phyloP scores from a whole-genome alignment of 176 grass and related monocot species.

The Chloris gayana region DNA sequence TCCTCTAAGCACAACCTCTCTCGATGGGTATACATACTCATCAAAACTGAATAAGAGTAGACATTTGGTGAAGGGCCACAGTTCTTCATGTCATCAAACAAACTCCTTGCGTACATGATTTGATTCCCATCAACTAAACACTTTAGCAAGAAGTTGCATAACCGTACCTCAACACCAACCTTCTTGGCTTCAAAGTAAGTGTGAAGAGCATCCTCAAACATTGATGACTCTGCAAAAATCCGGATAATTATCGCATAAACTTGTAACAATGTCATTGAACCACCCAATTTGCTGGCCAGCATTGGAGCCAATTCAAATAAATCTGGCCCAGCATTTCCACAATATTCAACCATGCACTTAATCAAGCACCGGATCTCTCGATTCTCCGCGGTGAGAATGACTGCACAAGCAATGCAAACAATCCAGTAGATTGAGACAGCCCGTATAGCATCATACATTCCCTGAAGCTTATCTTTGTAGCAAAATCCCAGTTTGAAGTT shows the following conservation, averaged over 20 bases:
- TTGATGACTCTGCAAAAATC: conserved; percentile 42
- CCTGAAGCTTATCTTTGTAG: conserved; percentile 57
- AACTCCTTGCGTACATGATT: conserved; percentile 35
- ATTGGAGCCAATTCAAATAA: conserved; percentile 55
- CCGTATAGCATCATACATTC: conserved; percentile 52
- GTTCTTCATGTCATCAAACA: conserved; percentile 74
- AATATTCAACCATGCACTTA: conserved; percentile 48
- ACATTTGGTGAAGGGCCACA: conserved; percentile 61
- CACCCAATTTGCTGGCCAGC: conserved; percentile 46
- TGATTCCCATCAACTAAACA: conserved; percentile 54
- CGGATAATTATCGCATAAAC: conserved; percentile 50
- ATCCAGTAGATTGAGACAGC: conserved; percentile 34
- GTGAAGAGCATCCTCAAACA: conserved; percentile 60
- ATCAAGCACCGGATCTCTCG: conserved; percentile 48
- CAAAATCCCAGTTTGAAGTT: conserved; percentile 46
- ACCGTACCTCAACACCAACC: conserved; percentile 42
- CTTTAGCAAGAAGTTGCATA: conserved; percentile 77
- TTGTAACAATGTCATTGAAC: conserved; percentile 54
- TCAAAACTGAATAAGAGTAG: conserved; percentile 64
- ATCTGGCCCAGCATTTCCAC: conserved; percentile 44
- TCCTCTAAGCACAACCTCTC: conserved; percentile 51
- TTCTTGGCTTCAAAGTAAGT: conserved; percentile 60
- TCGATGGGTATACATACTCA: conserved; percentile 54
- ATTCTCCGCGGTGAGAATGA: conserved; percentile 33
- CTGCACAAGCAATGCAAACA: conserved; percentile 56